These are phyloP conservation scores for Pseudogymnoascus sp. DNA, from an alignment of 2,329 filamentous ascomycete species.

Conservation along the genomic window DNA sequence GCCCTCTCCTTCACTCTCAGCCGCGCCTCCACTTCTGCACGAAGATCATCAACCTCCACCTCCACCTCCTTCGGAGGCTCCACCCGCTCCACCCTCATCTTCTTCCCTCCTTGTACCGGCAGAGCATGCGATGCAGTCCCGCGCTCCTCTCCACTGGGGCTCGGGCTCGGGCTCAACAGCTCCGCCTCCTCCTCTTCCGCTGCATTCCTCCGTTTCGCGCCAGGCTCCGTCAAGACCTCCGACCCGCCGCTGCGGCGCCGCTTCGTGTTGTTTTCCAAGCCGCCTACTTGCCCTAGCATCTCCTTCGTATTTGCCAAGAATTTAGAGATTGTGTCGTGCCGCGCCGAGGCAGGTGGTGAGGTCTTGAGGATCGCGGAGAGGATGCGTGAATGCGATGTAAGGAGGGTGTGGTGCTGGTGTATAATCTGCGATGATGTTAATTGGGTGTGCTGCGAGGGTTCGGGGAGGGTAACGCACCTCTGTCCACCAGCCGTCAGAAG, in stretches of 20 bases:
- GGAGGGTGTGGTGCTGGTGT: not conserved
- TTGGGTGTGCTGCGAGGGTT: not conserved
- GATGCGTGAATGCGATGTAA: not conserved
- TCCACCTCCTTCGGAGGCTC: not conserved
- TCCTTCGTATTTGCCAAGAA: not conserved
- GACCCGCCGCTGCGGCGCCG: not conserved
- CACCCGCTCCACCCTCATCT: not conserved
- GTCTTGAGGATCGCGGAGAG: conserved; percentile 9
- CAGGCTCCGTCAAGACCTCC: not conserved
- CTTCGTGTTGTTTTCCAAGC: not conserved
- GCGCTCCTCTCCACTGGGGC: not conserved
- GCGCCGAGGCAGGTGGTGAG: not conserved
- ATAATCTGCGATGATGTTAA: conserved; percentile 3
- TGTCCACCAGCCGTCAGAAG: conserved; percentile 7
- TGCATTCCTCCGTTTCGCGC: conserved; percentile 1
- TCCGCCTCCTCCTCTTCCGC: not conserved
- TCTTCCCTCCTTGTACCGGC: not conserved
- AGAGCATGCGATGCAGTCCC: not conserved
- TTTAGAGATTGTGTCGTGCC: not conserved
- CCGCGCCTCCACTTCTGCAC: conserved; percentile 10
- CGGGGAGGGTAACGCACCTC: not conserved
- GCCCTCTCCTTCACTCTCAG: conserved; percentile 7
- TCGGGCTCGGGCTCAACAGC: not conserved
- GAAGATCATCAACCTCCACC: conserved; percentile 11
- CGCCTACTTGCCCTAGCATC: not conserved